Evolutionary conservation across 2,329 filamentous ascomycete species (phyloP).

Genomic region (Incumbomyces delicatus): DNA sequence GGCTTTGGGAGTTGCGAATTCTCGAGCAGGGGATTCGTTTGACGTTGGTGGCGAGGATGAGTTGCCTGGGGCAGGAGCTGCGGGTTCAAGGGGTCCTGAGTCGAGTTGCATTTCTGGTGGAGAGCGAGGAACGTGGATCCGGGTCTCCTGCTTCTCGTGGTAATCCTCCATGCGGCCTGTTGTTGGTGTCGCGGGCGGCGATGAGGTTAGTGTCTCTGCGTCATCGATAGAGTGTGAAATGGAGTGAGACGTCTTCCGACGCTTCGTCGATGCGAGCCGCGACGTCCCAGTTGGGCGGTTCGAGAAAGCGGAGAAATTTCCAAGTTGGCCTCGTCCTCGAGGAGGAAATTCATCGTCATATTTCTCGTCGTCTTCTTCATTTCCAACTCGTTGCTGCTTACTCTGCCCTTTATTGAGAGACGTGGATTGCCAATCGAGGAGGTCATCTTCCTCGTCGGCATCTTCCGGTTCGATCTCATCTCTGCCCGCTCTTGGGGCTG

Average conservation of each 20-base stretch:
- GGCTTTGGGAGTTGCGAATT: conserved; percentile 1
- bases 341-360: background rate
- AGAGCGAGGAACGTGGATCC: background rate
- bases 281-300: too few relatives aligned
- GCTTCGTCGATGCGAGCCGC: background rate
- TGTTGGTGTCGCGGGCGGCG: background rate
- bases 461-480: conserved; percentile 2
- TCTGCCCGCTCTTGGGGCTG: background rate
- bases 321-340: background rate
- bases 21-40: background rate
- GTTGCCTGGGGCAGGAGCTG: too few relatives aligned
- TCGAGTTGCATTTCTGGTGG: background rate
- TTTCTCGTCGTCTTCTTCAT: background rate
- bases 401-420: background rate
- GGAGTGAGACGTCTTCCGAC: background rate
- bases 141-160: background rate
- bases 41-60: background rate
- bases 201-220: background rate
- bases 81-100: background rate
- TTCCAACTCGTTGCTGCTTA: too few relatives aligned
- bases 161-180: background rate
- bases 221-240: background rate
- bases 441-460: background rate
- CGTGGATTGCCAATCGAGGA: background rate
- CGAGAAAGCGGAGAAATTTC: background rate